Base-by-base conservation (phyloP, 2,329 filamentous ascomycete species). In the Aspergillus sergii region DNA sequence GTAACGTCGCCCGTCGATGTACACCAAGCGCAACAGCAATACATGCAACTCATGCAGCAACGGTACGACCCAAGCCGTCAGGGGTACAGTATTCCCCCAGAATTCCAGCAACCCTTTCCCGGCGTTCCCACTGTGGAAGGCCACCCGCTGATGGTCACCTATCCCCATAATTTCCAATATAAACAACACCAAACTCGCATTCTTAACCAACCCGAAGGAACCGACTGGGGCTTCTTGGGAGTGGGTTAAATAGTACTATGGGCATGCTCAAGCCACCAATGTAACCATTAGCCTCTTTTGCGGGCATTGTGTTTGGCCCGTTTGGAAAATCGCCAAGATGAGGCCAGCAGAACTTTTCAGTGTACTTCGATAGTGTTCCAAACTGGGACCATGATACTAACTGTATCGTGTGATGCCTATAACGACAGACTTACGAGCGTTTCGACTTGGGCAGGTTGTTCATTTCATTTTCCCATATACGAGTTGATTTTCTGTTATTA, bases 171-270 rank as follows among this genome's bases (percentile, higher is more conserved):
- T 65, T 74, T 72, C 62, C 69, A 74, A 60, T 77, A 73, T 60
- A 78, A 78, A 64, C 63, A 70, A 66, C 71, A 68, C 28, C 71
- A 69, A 34, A 61, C 71, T 53, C 73, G 75, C 57, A 70, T 78
- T 34, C 68, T 78, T 62, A 75, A 76, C 58, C 76, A 77, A 67
- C 71, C 75, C 61, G 77, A 78, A 64, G 77, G 76, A 64, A 78
- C 76, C 57, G 76, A 79, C 70, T 79, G 76, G 76, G 69, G 72
- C 8, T 79, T 78, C 68, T 67, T 79, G 62, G 76, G 77, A 45
- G 74, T 77, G 61, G 75, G 76, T 34, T 78, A 68, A 76, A 32
- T 28, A 34, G 21, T 55, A 55, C 32, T 26, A 19, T 10, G 32
- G 14, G 32, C 14, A 19, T 34, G 32, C 21, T 26, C 16, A 16